Conservation (phyloP, 139 green algal species). For the Diplosphaera chodatii region DNA sequence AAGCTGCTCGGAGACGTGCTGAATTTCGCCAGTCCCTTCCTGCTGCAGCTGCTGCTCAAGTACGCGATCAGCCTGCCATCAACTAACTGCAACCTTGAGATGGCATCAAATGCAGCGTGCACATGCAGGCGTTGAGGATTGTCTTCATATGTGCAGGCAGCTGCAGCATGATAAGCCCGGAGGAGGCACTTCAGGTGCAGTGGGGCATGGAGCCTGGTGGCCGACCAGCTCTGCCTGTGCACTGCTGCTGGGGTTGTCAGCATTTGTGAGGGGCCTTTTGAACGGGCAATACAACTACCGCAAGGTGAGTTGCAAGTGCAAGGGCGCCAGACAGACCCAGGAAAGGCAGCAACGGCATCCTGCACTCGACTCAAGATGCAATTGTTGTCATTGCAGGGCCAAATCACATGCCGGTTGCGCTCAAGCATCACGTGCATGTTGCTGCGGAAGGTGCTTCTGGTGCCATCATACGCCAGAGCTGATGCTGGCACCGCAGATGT, state of each 20-base stretch:
- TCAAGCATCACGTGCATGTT: constrained; percentile 50
- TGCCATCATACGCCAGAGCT: constrained; percentile 17
- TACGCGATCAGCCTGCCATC: too few relatives aligned
- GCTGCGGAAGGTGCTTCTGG: constrained; percentile 54
- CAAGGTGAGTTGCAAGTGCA: background rate
- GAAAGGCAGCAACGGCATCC: too few relatives aligned
- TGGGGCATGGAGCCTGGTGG: background rate
- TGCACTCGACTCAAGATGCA: too few relatives aligned
- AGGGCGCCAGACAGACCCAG: too few relatives aligned
- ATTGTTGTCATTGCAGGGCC: constrained; percentile 18
- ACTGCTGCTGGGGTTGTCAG: background rate
- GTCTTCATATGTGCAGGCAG: background rate
- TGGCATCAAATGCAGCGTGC: too few relatives aligned
- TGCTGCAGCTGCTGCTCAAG: constrained; percentile 70
- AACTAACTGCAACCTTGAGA: too few relatives aligned
- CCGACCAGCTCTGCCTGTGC: background rate
- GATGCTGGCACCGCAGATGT: background rate
- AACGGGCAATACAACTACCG: constrained; percentile 65
- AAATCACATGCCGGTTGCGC: constrained; percentile 46
- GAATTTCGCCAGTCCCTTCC: constrained; percentile 45
- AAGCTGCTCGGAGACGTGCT: constrained; percentile 64
- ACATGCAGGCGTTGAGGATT: too few relatives aligned
- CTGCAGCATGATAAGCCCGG: too few relatives aligned
- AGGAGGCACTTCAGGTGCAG: too few relatives aligned
- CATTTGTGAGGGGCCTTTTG: constrained; percentile 38